These are phyloP conservation scores for Cystofilobasidium ferigula DNA, from an alignment of 768 basidiomycete species.

Conservation along the genomic window DNA sequence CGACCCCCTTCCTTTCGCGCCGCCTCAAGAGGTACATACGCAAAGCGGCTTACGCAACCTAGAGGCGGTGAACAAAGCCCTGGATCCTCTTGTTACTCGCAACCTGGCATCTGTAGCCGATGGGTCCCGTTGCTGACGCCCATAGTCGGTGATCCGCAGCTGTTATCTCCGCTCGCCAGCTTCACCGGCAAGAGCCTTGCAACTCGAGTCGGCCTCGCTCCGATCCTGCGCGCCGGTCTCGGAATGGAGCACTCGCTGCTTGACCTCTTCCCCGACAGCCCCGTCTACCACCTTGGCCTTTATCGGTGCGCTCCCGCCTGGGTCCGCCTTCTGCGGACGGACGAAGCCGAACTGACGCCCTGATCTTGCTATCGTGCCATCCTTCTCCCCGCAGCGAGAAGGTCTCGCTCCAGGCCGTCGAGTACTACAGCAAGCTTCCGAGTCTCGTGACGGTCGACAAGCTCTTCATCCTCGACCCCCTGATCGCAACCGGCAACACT, in stretches of 20 bases:
- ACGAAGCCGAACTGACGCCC: neutral
- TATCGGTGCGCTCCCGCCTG: constrained; percentile 38
- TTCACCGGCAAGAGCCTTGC: constrained; percentile 70
- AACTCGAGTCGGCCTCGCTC: constrained; percentile 70
- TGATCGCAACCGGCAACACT: constrained; percentile 90
- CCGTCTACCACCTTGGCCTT: constrained; percentile 81
- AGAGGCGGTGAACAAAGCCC: too few species aligned
- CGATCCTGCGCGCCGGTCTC: constrained; percentile 83
- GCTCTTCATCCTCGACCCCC: constrained; percentile 79
- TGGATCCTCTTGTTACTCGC: too few species aligned
- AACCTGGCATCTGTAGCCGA: constrained; percentile 6
- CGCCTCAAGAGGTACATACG: too few species aligned
- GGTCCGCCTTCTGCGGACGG: neutral
- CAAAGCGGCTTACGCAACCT: too few species aligned
- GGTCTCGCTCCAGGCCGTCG: constrained; percentile 74
- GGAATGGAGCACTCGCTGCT: constrained; percentile 65
- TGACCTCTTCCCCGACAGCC: constrained; percentile 67
- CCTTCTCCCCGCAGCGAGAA: constrained; percentile 44
- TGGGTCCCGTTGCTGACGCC: neutral
- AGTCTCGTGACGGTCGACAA: constrained; percentile 61
- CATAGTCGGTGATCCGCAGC: constrained; percentile 1
- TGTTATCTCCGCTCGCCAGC: constrained; percentile 59
- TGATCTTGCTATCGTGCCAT: neutral
- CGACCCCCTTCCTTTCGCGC: neutral
- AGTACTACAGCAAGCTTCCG: constrained; percentile 58